Evolutionary conservation across 108 stramenopile genomes (phyloP).

Genomic region (Mediolabrus comicus): DNA sequence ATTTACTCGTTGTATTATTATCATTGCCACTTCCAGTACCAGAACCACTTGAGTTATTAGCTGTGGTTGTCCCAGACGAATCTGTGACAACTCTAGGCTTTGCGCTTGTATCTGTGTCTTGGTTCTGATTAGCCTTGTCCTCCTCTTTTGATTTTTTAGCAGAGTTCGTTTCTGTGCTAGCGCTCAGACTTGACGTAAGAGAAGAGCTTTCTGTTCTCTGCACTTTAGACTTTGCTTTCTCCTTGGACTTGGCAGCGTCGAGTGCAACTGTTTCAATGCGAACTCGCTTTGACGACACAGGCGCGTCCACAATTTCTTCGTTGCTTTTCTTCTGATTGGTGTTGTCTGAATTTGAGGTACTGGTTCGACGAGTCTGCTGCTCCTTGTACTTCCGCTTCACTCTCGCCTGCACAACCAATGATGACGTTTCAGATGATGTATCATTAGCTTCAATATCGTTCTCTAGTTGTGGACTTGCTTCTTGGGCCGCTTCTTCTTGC

Average conservation of each 20-base stretch:
- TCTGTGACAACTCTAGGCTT: conserved; percentile 14
- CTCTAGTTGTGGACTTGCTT: not conserved
- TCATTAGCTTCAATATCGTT: conserved; percentile 26
- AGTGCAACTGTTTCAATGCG: conserved; percentile 14
- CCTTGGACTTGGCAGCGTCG: conserved; percentile 5
- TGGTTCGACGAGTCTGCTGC: not conserved
- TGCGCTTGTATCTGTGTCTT: not conserved
- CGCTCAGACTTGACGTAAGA: conserved; percentile 13
- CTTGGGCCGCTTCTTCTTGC: not conserved
- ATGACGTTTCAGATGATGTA: conserved; percentile 50
- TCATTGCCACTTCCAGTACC: conserved; percentile 28
- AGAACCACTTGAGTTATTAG: conserved; percentile 20
- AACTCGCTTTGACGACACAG: conserved; percentile 9
- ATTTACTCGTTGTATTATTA: conserved; percentile 9
- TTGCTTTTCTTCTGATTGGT: not conserved
- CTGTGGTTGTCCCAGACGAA: conserved; percentile 27
- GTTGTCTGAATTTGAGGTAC: conserved; percentile 3
- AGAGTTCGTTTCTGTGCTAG: conserved; percentile 1
- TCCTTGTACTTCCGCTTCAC: conserved; percentile 55
- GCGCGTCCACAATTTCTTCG: not conserved
- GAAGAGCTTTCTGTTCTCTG: conserved; percentile 9
- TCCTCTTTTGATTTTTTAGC: not conserved
- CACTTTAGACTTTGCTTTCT: not conserved
- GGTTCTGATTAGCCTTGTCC: not conserved
- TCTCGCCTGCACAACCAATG: conserved; percentile 65